Conservation (phyloP, 1,139 yeast genomes). For the Kodamaea anthophila region DNA sequence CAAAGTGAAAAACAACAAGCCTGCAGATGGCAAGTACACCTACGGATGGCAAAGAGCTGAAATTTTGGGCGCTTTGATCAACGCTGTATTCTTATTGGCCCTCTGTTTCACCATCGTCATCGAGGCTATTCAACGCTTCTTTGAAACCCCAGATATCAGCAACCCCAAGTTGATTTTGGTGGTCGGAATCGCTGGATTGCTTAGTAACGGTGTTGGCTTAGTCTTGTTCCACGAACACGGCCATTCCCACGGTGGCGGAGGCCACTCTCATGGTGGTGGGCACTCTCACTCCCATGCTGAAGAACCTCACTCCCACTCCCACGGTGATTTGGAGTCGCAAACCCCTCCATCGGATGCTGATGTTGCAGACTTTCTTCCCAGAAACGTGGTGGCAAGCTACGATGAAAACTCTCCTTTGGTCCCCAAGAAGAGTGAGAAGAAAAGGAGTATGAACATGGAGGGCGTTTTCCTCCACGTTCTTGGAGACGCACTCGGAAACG, state of each 20-base stretch:
- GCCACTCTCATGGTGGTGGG: slow-evolving; percentile 12
- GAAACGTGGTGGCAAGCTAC: slow-evolving; percentile 30
- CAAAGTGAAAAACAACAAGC: slow-evolving; percentile 71
- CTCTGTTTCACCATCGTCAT: slow-evolving; percentile 86
- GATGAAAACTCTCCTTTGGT: slow-evolving; percentile 28
- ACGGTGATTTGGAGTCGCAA: slow-evolving; percentile 16
- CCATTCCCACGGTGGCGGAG: slow-evolving; percentile 50
- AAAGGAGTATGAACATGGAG: slow-evolving; percentile 84
- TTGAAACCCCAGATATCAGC: slow-evolving; percentile 71
- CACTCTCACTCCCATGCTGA: slow-evolving; percentile 5
- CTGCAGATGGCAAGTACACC: slow-evolving; percentile 83
- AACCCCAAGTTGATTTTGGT: slow-evolving; percentile 74
- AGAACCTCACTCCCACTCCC: slow-evolving; percentile 11
- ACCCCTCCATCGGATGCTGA: slow-evolving; percentile 24
- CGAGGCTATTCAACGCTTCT: slow-evolving; percentile 86
- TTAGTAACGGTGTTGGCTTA: slow-evolving; percentile 78
- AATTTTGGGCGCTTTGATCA: slow-evolving; percentile 86
- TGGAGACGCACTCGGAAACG: slow-evolving; percentile 94
- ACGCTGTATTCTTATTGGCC: slow-evolving; percentile 89
- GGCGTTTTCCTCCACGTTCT: slow-evolving; percentile 93
- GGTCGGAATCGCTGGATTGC: slow-evolving; percentile 79
- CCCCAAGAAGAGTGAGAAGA: slow-evolving; percentile 15
- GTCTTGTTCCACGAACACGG: slow-evolving; percentile 90
- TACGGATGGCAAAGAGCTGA: slow-evolving; percentile 98
- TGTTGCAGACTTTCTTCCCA: slow-evolving; percentile 35